A percentile compares a stretch with the other conserved stretches of the same genome.
phyloP scores from a whole-genome alignment of 345 rosid species.

The Eucalyptus caleyi region DNA sequence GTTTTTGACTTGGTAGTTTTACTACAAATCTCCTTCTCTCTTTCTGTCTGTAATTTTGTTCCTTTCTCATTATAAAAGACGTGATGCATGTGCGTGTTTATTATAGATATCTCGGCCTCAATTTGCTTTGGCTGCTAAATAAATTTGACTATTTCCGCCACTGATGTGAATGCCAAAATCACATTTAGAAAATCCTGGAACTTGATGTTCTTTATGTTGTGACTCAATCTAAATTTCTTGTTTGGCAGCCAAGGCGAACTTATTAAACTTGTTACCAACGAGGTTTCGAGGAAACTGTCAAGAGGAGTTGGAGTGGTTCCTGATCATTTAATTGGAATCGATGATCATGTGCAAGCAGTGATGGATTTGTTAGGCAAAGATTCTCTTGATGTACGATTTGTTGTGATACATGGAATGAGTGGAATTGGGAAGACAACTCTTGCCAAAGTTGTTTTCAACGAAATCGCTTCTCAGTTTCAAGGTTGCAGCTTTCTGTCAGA shows the following conservation, averaged over 20 bases:
- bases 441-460: not conserved
- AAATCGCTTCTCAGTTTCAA: not conserved
- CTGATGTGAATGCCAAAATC: not conserved
- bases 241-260: not conserved
- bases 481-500: not conserved
- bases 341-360: not conserved
- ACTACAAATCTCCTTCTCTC: not conserved
- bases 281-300: not conserved
- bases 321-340: not conserved
- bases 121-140: not conserved
- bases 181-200: not conserved
- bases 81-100: not conserved
- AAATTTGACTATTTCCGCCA: not conserved
- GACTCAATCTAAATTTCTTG: not conserved
- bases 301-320: not conserved
- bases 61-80: not conserved
- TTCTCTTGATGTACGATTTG: not conserved
- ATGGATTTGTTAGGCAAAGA: not conserved
- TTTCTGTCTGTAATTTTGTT: not conserved
- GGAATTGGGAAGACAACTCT: conserved; percentile 1
- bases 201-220: not conserved
- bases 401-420: not conserved
- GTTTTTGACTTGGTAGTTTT: not conserved
- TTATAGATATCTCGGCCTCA: not conserved
- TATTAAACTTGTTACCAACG: not conserved